A percentile compares a stretch with the other conserved stretches of the same genome.
Conservation (phyloP, 202 grass and related monocot genomes). For the Brachypodium distachyon region DNA sequence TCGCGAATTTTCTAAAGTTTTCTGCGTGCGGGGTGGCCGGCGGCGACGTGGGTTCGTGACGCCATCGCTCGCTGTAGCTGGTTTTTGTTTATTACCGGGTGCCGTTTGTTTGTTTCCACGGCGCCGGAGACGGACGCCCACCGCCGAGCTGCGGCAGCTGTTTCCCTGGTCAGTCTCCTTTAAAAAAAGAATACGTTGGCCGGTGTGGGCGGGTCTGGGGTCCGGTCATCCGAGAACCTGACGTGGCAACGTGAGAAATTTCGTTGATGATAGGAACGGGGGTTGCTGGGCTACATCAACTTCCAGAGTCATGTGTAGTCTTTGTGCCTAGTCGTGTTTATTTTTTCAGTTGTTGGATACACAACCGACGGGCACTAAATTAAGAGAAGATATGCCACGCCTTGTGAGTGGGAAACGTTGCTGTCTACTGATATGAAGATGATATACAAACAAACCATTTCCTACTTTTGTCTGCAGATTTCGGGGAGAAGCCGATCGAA, state of each 20-base stretch:
- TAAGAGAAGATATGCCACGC: neutral
- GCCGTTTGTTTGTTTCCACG: conserved; percentile 11
- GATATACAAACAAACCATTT: neutral
- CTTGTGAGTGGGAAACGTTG: neutral
- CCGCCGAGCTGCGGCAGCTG: neutral
- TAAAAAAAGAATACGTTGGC: conserved; percentile 29
- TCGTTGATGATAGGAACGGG: neutral
- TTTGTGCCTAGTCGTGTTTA: neutral
- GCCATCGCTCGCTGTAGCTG: neutral
- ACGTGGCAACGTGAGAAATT: neutral
- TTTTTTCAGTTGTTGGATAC: neutral
- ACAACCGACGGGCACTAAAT: neutral
- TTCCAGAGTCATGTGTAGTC: neutral
- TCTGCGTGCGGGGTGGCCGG: neutral
- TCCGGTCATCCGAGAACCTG: neutral
- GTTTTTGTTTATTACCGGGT: conserved; percentile 21
- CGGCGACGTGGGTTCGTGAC: neutral
- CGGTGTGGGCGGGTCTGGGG: neutral
- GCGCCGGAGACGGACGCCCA: neutral
- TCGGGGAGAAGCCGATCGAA: neutral
- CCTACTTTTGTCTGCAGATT: neutral
- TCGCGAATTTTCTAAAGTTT: neutral
- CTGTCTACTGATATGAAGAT: neutral
- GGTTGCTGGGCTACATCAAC: neutral
- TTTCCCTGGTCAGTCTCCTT: neutral